Base-by-base conservation (phyloP, 305 asterid genomes). In the Withania somnifera region DNA sequence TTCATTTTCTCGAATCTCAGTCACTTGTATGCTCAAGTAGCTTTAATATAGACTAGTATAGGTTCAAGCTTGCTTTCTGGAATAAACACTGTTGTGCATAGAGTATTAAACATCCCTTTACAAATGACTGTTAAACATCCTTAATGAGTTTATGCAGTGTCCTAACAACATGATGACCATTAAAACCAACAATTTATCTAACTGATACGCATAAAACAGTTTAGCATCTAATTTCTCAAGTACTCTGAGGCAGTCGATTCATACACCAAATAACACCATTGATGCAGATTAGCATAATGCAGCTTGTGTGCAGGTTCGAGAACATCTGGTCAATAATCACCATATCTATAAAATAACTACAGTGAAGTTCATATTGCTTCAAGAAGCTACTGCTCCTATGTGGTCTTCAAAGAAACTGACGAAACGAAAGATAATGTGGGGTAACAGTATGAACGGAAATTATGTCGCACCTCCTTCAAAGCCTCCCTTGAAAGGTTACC, bases 401-500 rank as follows among this genome's bases (percentile, higher is more conserved):
- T 19, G 34, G 20, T 77, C 67, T 77, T 52, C 66, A 52, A 51
- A 34, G 63, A 52, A 38, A 77, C 40, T 47, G 32, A 63, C 36
- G 7, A 57, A 45, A 45, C 61, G 13, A 79, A 58, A 38, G 60
- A 58, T 56, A 9, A 54, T 11, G 9, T 47, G 24, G 71, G 78
- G 77, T 63, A 32, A 36, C 76, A 19, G 42, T 64, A 83, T 50
- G 42, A 63, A 63, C 67, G 45, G 60, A 82, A 78, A 77, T 20
- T 54, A 68, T 83, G 8, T 57, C 40, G 86, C 88, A 94, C 99
- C 97, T 94, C 94, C 83, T 85, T 87, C 61, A 81, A 56, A 78
- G 85, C 89, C 88, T 89, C 90, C 86, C 83, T 78, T 22, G 88
- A 88, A 81, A 92, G 89, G 30, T 89, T 90, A 81, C 97, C 94